These are phyloP conservation scores for Penicillium italicum DNA, from an alignment of 2,329 filamentous ascomycete genomes.

Conservation along the genomic window DNA sequence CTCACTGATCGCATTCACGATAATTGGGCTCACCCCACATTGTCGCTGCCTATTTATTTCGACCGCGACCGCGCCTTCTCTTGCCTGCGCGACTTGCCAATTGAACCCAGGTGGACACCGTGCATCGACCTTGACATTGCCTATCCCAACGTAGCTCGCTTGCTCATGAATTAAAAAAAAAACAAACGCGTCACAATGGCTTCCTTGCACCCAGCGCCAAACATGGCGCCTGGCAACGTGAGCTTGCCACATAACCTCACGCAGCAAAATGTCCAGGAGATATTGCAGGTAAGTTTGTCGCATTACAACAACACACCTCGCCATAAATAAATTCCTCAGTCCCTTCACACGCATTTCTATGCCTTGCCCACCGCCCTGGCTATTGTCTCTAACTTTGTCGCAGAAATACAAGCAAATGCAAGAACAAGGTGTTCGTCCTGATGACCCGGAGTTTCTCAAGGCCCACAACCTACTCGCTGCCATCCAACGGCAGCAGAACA, in stretches of 20 bases:
- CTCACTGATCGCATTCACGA: conserved; percentile 27
- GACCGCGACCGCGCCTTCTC: conserved; percentile 16
- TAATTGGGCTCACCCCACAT: conserved; percentile 20
- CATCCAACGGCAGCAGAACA: conserved; percentile 62
- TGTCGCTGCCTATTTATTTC: conserved; percentile 14
- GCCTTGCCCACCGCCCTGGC: not conserved
- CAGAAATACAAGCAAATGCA: conserved; percentile 92
- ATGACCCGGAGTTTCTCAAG: conserved; percentile 85
- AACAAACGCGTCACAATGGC: conserved; percentile 59
- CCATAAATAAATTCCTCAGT: not conserved
- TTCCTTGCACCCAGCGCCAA: conserved; percentile 70
- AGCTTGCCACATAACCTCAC: conserved; percentile 65
- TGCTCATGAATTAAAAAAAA: conserved; percentile 33
- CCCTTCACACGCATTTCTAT: not conserved
- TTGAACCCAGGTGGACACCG: conserved; percentile 18
- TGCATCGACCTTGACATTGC: conserved; percentile 21
- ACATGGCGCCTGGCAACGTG: conserved; percentile 62
- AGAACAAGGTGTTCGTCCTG: conserved; percentile 71
- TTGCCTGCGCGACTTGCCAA: conserved; percentile 25
- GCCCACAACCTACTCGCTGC: conserved; percentile 69
- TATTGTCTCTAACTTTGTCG: conserved; percentile 35
- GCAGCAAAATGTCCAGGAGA: conserved; percentile 73
- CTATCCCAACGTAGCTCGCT: conserved; percentile 14
- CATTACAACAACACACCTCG: not conserved
- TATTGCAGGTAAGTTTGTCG: conserved; percentile 49